Conservation (phyloP, 768 basidiomycete genomes). For the Myochromella boudieri region DNA sequence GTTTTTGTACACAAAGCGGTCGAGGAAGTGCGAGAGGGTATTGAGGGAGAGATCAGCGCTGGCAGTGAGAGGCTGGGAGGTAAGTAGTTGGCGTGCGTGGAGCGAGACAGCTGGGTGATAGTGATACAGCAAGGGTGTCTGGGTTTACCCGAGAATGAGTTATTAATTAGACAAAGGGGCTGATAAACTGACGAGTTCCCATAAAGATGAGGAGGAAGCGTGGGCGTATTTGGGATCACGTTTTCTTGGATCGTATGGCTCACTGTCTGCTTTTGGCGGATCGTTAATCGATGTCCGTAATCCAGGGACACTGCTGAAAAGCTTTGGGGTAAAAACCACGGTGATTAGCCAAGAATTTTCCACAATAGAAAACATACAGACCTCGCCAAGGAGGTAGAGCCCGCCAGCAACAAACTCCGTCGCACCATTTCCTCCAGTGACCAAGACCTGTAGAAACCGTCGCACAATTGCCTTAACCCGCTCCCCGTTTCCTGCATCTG, state of each 20-base stretch:
- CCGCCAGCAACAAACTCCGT: conserved; percentile 90
- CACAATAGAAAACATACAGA: conserved; percentile 30
- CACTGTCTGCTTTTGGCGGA: conserved; percentile 21
- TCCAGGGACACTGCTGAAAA: conserved; percentile 43
- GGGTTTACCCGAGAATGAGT: background rate
- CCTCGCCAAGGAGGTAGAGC: conserved; percentile 85
- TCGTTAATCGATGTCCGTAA: conserved; percentile 39
- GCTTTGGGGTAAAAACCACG: conserved; percentile 19
- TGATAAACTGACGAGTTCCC: conserved; percentile 75
- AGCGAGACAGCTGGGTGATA: conserved; percentile 90
- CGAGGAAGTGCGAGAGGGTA: conserved; percentile 92
- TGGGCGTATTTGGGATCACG: conserved; percentile 87
- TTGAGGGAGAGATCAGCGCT: conserved; percentile 89
- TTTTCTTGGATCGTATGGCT: conserved; percentile 81
- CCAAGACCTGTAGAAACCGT: conserved; percentile 80
- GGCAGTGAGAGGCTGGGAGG: conserved; percentile 71
- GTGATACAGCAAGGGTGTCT: conserved; percentile 82
- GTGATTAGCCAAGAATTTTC: background rate
- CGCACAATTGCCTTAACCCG: conserved; percentile 81
- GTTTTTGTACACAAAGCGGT: conserved; percentile 96
- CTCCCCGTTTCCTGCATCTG: conserved; percentile 49
- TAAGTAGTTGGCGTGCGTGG: conserved; percentile 81
- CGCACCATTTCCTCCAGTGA: conserved; percentile 66
- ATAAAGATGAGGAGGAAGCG: conserved; percentile 77
- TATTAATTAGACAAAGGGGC: background rate